Percentiles rank a stretch among this genome's conserved stretches.
These are phyloP conservation scores for Tarenaya hassleriana DNA, from an alignment of 345 rosid genomes.

Conservation along the genomic window DNA sequence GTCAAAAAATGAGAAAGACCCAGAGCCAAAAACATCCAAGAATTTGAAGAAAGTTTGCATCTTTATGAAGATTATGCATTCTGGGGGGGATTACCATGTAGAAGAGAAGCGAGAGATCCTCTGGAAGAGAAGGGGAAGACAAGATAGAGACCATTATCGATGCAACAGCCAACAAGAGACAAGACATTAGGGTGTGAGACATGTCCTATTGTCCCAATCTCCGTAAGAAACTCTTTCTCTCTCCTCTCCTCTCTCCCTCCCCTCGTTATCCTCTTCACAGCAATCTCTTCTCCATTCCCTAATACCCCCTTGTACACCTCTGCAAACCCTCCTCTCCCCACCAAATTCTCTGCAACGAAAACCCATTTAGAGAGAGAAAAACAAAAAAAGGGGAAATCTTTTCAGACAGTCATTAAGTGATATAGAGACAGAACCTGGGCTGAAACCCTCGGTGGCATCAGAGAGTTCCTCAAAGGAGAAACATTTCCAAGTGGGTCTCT, in stretches of 20 bases:
- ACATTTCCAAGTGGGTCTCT: slow-evolving; percentile 86
- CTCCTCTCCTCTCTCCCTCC: slow-evolving; percentile 67
- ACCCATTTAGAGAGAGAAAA: no score
- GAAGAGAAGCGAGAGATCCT: slow-evolving; percentile 90
- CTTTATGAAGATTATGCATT: background rate
- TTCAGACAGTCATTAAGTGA: background rate
- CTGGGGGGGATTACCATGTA: slow-evolving; percentile 53
- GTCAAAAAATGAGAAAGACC: no score
- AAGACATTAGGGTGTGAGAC: slow-evolving; percentile 74
- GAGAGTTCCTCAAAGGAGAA: slow-evolving; percentile 76
- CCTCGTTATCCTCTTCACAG: slow-evolving; percentile 77
- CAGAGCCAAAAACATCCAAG: no score
- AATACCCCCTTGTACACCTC: slow-evolving; percentile 75
- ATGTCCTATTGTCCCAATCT: slow-evolving; percentile 93
- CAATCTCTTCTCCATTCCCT: slow-evolving; percentile 52
- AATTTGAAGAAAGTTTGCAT: background rate
- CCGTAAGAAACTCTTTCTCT: slow-evolving; percentile 82
- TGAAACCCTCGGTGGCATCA: slow-evolving; percentile 65
- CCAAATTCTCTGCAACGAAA: slow-evolving; percentile 49
- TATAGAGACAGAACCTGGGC: slow-evolving; percentile 42
- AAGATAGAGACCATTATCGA: slow-evolving; percentile 84
- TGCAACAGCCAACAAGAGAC: slow-evolving; percentile 79
- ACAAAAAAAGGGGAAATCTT: background rate
- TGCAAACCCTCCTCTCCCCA: slow-evolving; percentile 90
- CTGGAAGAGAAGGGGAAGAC: slow-evolving; percentile 73